A percentile compares a stretch with the other conserved stretches of the same genome.
Conservation (phyloP, 139 green algal species). For the Chlamydomonas sp. region DNA sequence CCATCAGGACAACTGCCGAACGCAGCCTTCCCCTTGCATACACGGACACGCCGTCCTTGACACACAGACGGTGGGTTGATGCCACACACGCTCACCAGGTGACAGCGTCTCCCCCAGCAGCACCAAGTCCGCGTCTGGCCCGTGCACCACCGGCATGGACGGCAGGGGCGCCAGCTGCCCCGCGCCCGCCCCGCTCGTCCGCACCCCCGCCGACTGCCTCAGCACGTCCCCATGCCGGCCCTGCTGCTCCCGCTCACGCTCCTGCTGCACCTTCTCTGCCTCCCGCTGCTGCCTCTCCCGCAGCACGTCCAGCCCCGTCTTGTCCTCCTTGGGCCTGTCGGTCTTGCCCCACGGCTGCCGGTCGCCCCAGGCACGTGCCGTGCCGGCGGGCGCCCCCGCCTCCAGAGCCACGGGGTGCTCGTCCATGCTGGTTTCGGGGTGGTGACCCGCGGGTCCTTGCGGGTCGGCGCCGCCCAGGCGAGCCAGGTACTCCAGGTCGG, state of each 20-base stretch:
- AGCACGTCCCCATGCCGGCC: neutral
- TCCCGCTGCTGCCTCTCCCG: constrained; percentile 10
- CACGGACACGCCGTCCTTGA: neutral
- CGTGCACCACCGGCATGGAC: neutral
- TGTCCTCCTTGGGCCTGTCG: neutral
- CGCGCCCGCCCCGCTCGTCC: neutral
- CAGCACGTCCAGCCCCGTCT: constrained; percentile 16
- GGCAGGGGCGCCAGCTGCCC: neutral
- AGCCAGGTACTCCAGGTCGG: constrained; percentile 29
- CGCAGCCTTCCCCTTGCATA: neutral
- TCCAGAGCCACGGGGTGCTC: neutral
- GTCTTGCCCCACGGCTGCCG: neutral
- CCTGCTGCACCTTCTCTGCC: neutral
- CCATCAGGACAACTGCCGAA: no score
- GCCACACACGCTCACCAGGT: neutral
- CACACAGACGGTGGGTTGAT: no score
- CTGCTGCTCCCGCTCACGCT: constrained; percentile 3
- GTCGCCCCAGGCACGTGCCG: constrained; percentile 19
- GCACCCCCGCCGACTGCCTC: neutral
- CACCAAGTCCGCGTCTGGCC: constrained; percentile 12
- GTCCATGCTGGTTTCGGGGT: neutral
- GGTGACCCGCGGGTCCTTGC: neutral
- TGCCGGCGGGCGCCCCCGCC: constrained; percentile 11
- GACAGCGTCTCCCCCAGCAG: constrained; percentile 27
- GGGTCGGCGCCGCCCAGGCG: neutral